Percentiles rank a stretch among this genome's conserved stretches.
Conservation (phyloP, 2,329 filamentous ascomycete genomes). For the Geosmithia putterillii region DNA sequence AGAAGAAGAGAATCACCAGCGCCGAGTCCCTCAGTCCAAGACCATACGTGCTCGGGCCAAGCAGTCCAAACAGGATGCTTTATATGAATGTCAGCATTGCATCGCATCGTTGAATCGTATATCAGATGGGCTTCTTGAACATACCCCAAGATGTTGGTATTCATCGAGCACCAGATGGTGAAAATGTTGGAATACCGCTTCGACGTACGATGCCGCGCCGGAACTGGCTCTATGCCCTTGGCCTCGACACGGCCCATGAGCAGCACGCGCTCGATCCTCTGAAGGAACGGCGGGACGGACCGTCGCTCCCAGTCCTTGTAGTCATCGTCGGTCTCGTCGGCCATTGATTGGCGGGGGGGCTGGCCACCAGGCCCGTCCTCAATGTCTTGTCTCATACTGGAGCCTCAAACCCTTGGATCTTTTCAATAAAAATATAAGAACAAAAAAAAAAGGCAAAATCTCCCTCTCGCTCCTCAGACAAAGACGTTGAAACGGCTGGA, state of each 20-base stretch:
- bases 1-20: constrained; percentile 53
- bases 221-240: constrained; percentile 29
- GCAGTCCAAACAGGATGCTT: constrained; percentile 51
- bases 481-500: too few species aligned
- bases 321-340: background rate
- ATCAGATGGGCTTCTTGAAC: too few species aligned
- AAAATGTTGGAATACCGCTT: constrained; percentile 30
- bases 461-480: too few species aligned
- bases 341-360: background rate
- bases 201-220: constrained; percentile 25
- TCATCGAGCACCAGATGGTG: constrained; percentile 35
- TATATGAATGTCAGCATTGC: constrained; percentile 3
- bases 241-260: constrained; percentile 27
- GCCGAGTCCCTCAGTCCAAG: constrained; percentile 42
- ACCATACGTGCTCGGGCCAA: constrained; percentile 41
- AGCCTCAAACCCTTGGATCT: background rate
- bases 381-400: background rate
- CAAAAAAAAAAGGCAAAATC: background rate
- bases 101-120: too few species aligned
- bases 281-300: background rate
- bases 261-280: constrained; percentile 11
- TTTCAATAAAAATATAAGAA: too few species aligned
- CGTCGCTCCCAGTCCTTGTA: background rate
- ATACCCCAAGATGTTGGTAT: constrained; percentile 32
- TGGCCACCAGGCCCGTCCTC: background rate